phyloP scores from a whole-genome alignment of 192 early-diverging fungal species.

The Rhizophagus clarus region DNA sequence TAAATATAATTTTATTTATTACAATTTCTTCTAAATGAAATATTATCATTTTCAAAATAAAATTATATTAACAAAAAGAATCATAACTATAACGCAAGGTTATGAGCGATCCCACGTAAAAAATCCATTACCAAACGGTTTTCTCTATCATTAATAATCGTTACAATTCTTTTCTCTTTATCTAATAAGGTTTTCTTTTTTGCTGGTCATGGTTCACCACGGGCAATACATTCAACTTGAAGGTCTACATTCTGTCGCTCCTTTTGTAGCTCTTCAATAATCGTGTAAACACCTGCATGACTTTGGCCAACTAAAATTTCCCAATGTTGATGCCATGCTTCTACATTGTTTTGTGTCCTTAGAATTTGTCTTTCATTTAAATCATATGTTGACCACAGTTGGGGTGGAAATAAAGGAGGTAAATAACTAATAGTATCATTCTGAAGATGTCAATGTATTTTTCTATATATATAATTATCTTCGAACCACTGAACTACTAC shows the following conservation, averaged over 20 bases:
- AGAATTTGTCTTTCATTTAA: background rate
- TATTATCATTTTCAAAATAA: too few relatives aligned
- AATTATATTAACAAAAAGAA: too few relatives aligned
- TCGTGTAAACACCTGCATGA: background rate
- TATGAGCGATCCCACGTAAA: too few relatives aligned
- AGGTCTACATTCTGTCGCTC: background rate
- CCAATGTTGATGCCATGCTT: background rate
- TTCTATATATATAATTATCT: background rate
- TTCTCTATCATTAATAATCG: background rate
- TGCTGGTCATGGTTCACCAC: background rate
- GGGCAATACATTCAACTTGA: background rate
- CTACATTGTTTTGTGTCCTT: background rate
- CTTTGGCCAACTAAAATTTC: constrained; percentile 1
- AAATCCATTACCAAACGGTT: too few relatives aligned
- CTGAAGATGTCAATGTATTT: too few relatives aligned
- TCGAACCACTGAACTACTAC: background rate
- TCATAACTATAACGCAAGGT: too few relatives aligned
- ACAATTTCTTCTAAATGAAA: too few relatives aligned
- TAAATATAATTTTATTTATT: too few relatives aligned
- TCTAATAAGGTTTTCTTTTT: background rate
- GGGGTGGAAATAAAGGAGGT: background rate
- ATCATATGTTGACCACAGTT: background rate
- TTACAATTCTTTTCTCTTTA: background rate
- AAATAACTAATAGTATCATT: background rate
- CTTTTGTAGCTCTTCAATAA: background rate